These are phyloP conservation scores for Basipetospora chlamydospora DNA, from an alignment of 2,329 filamentous ascomycete genomes.

Conservation along the genomic window DNA sequence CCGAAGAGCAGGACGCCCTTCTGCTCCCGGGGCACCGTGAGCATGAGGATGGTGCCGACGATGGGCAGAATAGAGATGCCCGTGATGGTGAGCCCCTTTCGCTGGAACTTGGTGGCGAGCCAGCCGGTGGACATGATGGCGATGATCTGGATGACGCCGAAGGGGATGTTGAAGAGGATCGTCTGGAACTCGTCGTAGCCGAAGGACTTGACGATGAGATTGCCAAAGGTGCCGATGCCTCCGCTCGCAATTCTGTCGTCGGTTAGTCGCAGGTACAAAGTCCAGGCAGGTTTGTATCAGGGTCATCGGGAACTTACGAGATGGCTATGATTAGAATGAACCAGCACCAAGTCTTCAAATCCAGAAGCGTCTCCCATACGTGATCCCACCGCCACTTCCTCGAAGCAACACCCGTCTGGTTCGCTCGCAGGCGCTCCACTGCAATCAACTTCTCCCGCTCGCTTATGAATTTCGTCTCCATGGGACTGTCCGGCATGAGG, in stretches of 20 bases:
- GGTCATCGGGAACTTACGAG: constrained; percentile 17
- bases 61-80: constrained; percentile 21
- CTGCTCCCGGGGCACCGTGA: constrained; percentile 28
- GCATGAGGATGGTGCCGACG: constrained; percentile 29
- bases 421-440: constrained; percentile 36
- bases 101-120: constrained; percentile 24
- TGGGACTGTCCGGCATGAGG: constrained; percentile 34
- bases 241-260: constrained; percentile 32
- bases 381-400: constrained; percentile 37
- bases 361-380: constrained; percentile 35
- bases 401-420: constrained; percentile 39
- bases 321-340: constrained; percentile 39
- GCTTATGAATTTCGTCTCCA: constrained; percentile 34
- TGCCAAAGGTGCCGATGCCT: constrained; percentile 43
- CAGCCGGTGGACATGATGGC: constrained; percentile 42
- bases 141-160: constrained; percentile 44
- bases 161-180: constrained; percentile 46
- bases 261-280: background rate
- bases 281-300: background rate
- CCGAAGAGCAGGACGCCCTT: constrained; percentile 34
- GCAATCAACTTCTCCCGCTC: constrained; percentile 36
- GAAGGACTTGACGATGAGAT: constrained; percentile 44
- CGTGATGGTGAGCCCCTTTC: constrained; percentile 28
- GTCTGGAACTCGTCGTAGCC: constrained; percentile 41
- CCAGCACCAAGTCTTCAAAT: constrained; percentile 48